Evolutionary conservation across 805 yeast genomes (phyloP).

Genomic region (Starmerella kuoi): DNA sequence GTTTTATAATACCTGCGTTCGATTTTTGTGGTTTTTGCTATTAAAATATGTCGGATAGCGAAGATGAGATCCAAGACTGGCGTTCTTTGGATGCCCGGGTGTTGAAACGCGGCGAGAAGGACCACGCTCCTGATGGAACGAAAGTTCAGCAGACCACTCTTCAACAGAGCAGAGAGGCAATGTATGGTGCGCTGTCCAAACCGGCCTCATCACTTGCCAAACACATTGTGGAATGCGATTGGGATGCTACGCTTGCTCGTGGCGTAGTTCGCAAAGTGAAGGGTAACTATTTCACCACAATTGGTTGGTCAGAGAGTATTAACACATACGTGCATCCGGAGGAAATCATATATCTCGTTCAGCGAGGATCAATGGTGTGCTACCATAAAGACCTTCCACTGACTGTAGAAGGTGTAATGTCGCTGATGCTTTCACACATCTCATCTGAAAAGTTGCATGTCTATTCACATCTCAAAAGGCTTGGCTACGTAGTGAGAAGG

Average conservation of each 20-base stretch:
- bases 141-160: slow-evolving; percentile 38
- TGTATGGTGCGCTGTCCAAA: slow-evolving; percentile 52
- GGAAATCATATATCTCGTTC: slow-evolving; percentile 66
- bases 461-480: slow-evolving; percentile 60
- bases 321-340: slow-evolving; percentile 45
- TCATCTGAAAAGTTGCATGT: slow-evolving; percentile 34
- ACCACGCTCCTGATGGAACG: slow-evolving; percentile 73
- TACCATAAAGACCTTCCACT: slow-evolving; percentile 33
- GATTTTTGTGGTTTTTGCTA: too few relatives aligned
- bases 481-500: slow-evolving; percentile 55
- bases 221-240: slow-evolving; percentile 42
- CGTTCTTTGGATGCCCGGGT: slow-evolving; percentile 19
- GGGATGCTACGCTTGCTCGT: slow-evolving; percentile 28
- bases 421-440: slow-evolving; percentile 31
- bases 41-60: slow-evolving; percentile 3
- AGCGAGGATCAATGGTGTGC: slow-evolving; percentile 57
- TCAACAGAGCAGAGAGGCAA: slow-evolving; percentile 46
- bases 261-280: slow-evolving; percentile 40
- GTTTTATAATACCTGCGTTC: too few relatives aligned
- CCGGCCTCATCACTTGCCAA: slow-evolving; percentile 33
- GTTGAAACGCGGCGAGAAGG: slow-evolving; percentile 65
- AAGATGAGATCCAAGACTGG: slow-evolving; percentile 34
- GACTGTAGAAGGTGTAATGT: slow-evolving; percentile 53
- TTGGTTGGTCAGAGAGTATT: slow-evolving; percentile 50
- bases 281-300: slow-evolving; percentile 62